phyloP scores from a whole-genome alignment of 208 protist genomes.

The Leptomonas pyrrhocoris region DNA sequence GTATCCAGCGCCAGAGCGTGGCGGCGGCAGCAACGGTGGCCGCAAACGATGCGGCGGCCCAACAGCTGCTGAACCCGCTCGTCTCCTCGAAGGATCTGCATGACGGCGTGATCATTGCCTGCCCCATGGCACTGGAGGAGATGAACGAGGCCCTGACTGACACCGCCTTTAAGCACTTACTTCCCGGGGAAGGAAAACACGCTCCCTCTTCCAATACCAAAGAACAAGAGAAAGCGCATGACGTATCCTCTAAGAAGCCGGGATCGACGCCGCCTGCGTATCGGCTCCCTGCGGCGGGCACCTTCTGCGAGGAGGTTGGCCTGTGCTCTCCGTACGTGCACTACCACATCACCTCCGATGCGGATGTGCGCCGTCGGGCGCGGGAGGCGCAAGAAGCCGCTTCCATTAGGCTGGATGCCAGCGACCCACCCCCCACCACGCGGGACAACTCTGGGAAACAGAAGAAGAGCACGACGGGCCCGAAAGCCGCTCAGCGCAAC shows the following conservation, averaged over 20 bases:
- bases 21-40: not conserved
- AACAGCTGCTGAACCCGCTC: constrained; percentile 7
- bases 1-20: not conserved
- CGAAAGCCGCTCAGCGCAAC: not conserved
- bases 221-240: not conserved
- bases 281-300: constrained; percentile 19
- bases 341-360: constrained; percentile 31
- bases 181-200: not conserved
- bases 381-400: not conserved
- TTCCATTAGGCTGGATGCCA: not conserved
- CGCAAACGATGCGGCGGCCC: not conserved
- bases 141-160: constrained; percentile 22
- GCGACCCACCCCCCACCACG: not conserved
- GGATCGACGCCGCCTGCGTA: not conserved
- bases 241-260: not conserved
- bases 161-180: constrained; percentile 20
- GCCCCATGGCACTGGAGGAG: constrained; percentile 21
- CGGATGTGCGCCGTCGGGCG: constrained; percentile 10
- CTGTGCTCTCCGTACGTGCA: constrained; percentile 29
- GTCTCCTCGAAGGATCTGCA: constrained; percentile 8
- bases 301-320: constrained; percentile 33
- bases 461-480: not conserved
- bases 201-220: not conserved
- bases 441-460: not conserved
- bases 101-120: constrained; percentile 23